Percentiles rank a stretch among this genome's conserved stretches.
Conservation (phyloP, 495 filamentous ascomycete genomes). For the Trichoderma asperelloides region DNA sequence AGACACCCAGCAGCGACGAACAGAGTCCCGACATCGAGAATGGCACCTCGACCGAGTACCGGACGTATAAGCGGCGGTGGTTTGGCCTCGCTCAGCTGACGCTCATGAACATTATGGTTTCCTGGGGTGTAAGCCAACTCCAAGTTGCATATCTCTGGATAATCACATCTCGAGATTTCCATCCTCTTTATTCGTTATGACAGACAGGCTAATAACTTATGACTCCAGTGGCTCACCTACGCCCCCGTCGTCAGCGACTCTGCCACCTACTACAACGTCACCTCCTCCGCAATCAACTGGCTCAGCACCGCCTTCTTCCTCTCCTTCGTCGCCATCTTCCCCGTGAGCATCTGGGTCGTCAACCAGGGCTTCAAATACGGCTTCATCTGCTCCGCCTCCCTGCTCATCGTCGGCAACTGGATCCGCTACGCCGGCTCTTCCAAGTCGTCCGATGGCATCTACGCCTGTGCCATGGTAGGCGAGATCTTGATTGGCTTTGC, state of each 20-base stretch:
- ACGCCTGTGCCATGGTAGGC: conserved; percentile 82
- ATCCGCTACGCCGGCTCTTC: conserved; percentile 78
- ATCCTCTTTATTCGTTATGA: background rate
- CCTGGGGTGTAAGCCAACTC: conserved; percentile 73
- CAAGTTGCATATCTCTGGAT: background rate
- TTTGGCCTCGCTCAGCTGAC: conserved; percentile 79
- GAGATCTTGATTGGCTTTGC: conserved; percentile 85
- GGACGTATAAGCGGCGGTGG: conserved; percentile 83
- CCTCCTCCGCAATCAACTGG: conserved; percentile 82
- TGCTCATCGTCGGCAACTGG: conserved; percentile 83
- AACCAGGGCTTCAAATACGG: conserved; percentile 71
- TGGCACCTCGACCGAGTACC: conserved; percentile 37
- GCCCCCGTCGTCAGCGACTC: conserved; percentile 72
- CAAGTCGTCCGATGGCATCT: conserved; percentile 45
- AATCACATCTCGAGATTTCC: background rate
- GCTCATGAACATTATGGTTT: conserved; percentile 83
- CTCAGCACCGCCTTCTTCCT: conserved; percentile 80
- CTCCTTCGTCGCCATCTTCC: conserved; percentile 64
- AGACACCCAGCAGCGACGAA: background rate
- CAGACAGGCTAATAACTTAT: background rate
- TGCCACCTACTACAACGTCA: conserved; percentile 64
- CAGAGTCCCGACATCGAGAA: conserved; percentile 11
- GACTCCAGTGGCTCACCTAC: conserved; percentile 81
- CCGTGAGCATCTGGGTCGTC: conserved; percentile 68
- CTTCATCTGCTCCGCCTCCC: conserved; percentile 61